Evolutionary conservation across 768 basidiomycete genomes (phyloP), one percentile per base, ranked within the genome.

Genomic region (Serendipita indica): DNA sequence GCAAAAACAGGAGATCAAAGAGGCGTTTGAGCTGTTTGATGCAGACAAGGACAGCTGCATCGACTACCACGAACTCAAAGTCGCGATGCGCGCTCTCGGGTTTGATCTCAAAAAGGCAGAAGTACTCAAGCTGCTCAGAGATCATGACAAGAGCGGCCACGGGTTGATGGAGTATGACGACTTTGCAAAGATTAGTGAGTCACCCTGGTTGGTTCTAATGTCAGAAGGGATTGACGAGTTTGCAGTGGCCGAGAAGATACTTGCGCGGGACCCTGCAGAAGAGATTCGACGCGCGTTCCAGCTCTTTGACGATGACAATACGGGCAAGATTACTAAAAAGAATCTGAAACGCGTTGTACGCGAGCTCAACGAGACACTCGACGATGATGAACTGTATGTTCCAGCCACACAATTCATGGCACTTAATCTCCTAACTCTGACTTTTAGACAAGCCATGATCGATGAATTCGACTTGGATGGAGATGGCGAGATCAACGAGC

Each of bases 391-490:
- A 67, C 74, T 54, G 49, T 54, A n/a, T 28, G 49, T 54, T 32
- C 30, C 22, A 37, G 49, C 49, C n/a, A n/a, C 22, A n/a, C 30
- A 18, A 54, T 27, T 27, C 10, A 54, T 2, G 7, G 18, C 7
- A 12, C 20, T 27, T 30, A 10, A 25, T 54, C n/a, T 10, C 49
- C 20, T 54, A 2, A 10, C n/a, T 32, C 22, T 30, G 16, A 54
- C n/a, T n/a, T n/a, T 60, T 64, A 97, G 94, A 64, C 92, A 97
- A 82, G 96, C 96, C 22, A 99, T 99, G 96, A 99, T 99, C 67
- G 96, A 99, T 66, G 96, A 99, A 72, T 99, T 99, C 68, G 96
- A 99, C 71, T 81, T 99, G 25, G 96, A 99, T 73, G 85, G 91
- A 69, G 96, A 99, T 64, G 92, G 93, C 28, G 94, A 94, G 73